These are phyloP conservation scores for Cutaneotrichosporon cyanovorans DNA, from an alignment of 1,284 basidiomycete genomes.

Conservation along the genomic window DNA sequence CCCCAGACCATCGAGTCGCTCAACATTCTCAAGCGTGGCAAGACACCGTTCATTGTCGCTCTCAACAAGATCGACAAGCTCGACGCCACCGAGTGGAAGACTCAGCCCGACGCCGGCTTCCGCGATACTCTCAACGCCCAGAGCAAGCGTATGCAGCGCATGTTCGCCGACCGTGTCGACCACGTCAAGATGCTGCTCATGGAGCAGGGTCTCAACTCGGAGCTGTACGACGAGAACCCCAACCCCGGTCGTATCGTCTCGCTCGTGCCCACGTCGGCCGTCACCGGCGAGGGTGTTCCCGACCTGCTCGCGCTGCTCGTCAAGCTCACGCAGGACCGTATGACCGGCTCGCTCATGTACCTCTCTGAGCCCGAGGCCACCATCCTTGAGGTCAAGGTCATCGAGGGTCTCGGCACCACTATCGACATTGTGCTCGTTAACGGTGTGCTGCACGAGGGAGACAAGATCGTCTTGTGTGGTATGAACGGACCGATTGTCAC, in stretches of 20 bases:
- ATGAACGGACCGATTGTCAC: slow-evolving; percentile 97
- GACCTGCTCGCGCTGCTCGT: slow-evolving; percentile 99
- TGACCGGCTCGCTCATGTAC: slow-evolving; percentile 98
- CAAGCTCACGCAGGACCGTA: slow-evolving; percentile 94
- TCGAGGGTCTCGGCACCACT: slow-evolving; percentile 96
- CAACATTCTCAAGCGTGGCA: slow-evolving; percentile 81
- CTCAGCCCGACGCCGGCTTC: slow-evolving; percentile 87
- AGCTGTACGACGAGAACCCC: slow-evolving; percentile 97
- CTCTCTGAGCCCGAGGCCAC: slow-evolving; percentile 96
- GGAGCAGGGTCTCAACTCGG: slow-evolving; percentile 93
- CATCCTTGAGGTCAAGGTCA: slow-evolving; percentile 98
- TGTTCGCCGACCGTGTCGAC: slow-evolving; percentile 83
- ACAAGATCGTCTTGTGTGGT: slow-evolving; percentile 93
- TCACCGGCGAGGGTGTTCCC: slow-evolving; percentile 98
- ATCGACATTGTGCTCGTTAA: slow-evolving; percentile 97
- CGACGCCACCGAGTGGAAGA: slow-evolving; percentile 68
- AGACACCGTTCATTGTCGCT: slow-evolving; percentile 98
- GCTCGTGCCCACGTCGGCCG: slow-evolving; percentile 92
- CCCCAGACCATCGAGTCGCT: slow-evolving; percentile 96
- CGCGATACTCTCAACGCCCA: slow-evolving; percentile 86
- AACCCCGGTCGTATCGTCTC: slow-evolving; percentile 90
- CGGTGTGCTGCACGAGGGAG: slow-evolving; percentile 85
- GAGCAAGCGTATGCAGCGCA: slow-evolving; percentile 68
- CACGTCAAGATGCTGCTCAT: slow-evolving; percentile 89
- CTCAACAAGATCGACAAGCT: slow-evolving; percentile 65